Conservation (phyloP, 768 basidiomycete genomes). For the Trametes coccinea region DNA sequence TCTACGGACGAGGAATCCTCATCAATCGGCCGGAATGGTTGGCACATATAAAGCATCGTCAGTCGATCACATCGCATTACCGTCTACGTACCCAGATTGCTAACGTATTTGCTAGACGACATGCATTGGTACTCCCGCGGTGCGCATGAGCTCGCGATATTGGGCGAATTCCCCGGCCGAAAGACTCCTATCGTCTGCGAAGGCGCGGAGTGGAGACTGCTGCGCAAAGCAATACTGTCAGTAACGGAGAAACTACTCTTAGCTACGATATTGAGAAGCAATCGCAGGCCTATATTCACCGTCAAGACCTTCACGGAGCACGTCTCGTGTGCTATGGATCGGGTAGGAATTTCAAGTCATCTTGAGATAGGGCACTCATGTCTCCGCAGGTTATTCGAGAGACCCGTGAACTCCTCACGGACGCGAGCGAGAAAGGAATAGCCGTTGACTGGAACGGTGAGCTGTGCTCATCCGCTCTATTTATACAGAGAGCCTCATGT, state of each 20-base stretch:
- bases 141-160: too few relatives aligned
- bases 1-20: constrained; percentile 20
- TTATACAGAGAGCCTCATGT: not conserved
- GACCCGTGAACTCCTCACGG: not conserved
- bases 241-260: too few relatives aligned
- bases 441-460: not conserved
- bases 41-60: constrained; percentile 20
- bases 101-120: constrained; percentile 1
- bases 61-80: not conserved
- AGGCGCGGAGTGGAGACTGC: too few relatives aligned
- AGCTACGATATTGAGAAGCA: too few relatives aligned
- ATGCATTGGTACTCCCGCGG: not conserved
- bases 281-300: too few relatives aligned
- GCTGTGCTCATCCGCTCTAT: not conserved
- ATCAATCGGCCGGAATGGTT: constrained; percentile 26
- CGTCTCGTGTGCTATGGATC: not conserved
- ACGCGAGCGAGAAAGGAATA: not conserved
- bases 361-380: not conserved
- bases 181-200: too few relatives aligned
- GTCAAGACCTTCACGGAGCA: not conserved
- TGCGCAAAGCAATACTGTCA: too few relatives aligned
- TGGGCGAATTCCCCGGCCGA: too few relatives aligned
- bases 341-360: not conserved
- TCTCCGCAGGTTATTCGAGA: not conserved
- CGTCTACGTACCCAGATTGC: not conserved